A percentile compares a stretch with the other conserved stretches of the same genome.
phyloP scores from a whole-genome alignment of 768 basidiomycete genomes.

The Leccinellum luteum region DNA sequence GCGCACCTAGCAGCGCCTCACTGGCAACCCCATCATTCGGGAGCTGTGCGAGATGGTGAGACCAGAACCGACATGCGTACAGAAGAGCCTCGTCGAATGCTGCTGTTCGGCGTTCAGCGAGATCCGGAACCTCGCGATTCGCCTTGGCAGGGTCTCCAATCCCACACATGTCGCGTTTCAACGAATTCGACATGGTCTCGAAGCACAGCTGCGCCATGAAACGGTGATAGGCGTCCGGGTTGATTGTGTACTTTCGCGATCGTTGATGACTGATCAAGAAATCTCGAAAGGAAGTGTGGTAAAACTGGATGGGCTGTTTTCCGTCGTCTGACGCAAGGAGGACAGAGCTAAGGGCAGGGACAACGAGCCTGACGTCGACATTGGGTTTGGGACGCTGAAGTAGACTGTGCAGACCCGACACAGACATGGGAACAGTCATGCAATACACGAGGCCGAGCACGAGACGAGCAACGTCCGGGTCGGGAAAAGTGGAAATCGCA shows the following conservation, averaged over 20 bases:
- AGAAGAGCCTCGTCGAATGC: constrained; percentile 11
- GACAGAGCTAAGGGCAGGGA: constrained; percentile 21
- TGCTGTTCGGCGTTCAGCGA: constrained; percentile 3
- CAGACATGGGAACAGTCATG: constrained; percentile 12
- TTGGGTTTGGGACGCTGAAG: constrained; percentile 12
- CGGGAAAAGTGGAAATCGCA: constrained; percentile 15
- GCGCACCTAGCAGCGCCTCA: constrained; percentile 2
- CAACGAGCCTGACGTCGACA: constrained; percentile 15
- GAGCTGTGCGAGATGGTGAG: constrained; percentile 15
- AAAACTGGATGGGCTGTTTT: constrained; percentile 18
- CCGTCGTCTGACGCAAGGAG: constrained; percentile 10
- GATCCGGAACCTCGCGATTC: constrained; percentile 14
- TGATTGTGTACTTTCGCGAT: constrained; percentile 7
- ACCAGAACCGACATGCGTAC: constrained; percentile 21
- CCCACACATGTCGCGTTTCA: constrained; percentile 16
- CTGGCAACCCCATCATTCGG: constrained; percentile 3
- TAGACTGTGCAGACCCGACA: constrained; percentile 8
- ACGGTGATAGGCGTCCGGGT: constrained; percentile 13
- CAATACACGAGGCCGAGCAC: constrained; percentile 18
- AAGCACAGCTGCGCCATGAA: constrained; percentile 18
- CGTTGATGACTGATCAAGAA: constrained; percentile 14
- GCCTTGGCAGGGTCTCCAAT: constrained; percentile 14
- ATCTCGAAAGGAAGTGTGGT: constrained; percentile 21
- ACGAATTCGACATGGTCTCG: constrained; percentile 11
- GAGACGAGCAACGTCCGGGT: constrained; percentile 16